Conservation (phyloP, 2,329 filamentous ascomycete species). For the Xylariaceae sp. region DNA sequence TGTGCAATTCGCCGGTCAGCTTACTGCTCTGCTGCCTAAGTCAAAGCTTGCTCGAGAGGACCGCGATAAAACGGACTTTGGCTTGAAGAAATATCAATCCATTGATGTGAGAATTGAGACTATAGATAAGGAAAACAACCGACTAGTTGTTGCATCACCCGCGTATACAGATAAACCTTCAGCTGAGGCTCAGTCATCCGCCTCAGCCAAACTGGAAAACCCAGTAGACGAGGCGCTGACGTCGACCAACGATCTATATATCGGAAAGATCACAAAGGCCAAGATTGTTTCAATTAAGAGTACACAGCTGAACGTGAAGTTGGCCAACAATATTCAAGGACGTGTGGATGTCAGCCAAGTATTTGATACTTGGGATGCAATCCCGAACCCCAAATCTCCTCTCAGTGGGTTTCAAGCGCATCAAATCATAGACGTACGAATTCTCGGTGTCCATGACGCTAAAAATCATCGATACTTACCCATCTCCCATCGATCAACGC, state of each 20-base stretch:
- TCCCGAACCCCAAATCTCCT: conserved; percentile 74
- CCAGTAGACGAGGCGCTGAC: conserved; percentile 57
- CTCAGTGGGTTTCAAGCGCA: conserved; percentile 68
- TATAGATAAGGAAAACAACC: conserved; percentile 62
- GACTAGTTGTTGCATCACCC: conserved; percentile 55
- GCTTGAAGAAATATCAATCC: conserved; percentile 70
- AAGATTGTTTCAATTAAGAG: conserved; percentile 78
- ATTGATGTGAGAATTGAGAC: conserved; percentile 66
- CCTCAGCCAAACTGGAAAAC: conserved; percentile 37
- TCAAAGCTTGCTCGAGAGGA: conserved; percentile 68
- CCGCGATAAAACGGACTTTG: conserved; percentile 65
- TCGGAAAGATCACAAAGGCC: conserved; percentile 70
- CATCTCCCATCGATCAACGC: conserved; percentile 76
- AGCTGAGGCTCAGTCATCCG: conserved; percentile 31
- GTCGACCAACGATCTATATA: conserved; percentile 63
- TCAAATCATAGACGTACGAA: conserved; percentile 65
- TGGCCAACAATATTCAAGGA: conserved; percentile 85
- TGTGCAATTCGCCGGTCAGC: conserved; percentile 74
- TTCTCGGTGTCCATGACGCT: conserved; percentile 84
- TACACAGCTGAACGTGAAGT: conserved; percentile 85
- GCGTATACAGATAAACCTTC: conserved; percentile 39
- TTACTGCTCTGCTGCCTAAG: conserved; percentile 76
- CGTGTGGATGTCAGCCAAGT: conserved; percentile 87
- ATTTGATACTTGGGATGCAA: conserved; percentile 83
- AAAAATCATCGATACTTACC: conserved; percentile 87